These are phyloP conservation scores for Parmelia sp. DNA, from an alignment of 495 filamentous ascomycete species.

Conservation along the genomic window DNA sequence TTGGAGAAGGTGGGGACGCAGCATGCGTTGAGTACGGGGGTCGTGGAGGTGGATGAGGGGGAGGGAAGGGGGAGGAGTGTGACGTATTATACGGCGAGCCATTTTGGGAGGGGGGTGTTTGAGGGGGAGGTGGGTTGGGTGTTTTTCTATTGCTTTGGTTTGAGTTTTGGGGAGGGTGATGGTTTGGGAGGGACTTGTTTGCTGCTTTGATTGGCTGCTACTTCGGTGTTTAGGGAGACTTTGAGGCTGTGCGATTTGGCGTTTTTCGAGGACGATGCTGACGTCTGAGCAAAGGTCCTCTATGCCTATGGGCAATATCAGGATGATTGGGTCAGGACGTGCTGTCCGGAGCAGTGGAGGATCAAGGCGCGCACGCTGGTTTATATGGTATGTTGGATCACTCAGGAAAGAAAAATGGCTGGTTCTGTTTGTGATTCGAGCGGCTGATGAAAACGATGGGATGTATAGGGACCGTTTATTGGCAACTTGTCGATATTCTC, in stretches of 20 bases:
- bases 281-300: neutral
- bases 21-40: conserved; percentile 29
- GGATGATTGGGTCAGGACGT: conserved; percentile 28
- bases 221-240: too few species aligned
- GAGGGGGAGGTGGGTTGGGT: too few species aligned
- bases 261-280: neutral
- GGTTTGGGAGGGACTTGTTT: too few species aligned
- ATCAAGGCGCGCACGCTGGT: conserved; percentile 28
- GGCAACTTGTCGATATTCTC: conserved; percentile 14
- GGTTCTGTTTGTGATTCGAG: neutral
- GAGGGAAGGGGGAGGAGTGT: conserved; percentile 7
- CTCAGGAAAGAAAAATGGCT: too few species aligned
- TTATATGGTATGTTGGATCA: conserved; percentile 40
- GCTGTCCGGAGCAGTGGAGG: conserved; percentile 9
- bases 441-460: neutral
- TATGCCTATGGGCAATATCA: conserved; percentile 21
- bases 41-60: conserved; percentile 22
- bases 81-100: conserved; percentile 31
- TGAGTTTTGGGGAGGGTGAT: too few species aligned
- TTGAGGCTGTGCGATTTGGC: too few species aligned
- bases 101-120: conserved; percentile 31
- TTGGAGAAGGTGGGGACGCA: conserved; percentile 29
- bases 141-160: too few species aligned
- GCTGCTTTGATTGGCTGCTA: too few species aligned
- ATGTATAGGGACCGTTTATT: conserved; percentile 17